Conservation (phyloP, 805 yeast genomes). For the Myxozyma kluyveri region DNA sequence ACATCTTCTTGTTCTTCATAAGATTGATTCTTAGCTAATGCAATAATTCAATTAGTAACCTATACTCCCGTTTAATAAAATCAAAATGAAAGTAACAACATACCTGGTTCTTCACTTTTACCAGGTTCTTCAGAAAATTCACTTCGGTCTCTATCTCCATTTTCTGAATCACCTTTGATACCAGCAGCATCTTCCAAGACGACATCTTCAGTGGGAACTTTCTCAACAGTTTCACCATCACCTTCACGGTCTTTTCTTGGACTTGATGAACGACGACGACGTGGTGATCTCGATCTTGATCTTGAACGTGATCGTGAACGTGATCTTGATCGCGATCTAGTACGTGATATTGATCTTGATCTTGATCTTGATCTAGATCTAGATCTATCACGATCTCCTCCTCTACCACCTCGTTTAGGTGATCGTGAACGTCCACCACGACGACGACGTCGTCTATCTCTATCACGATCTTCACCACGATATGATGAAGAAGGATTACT, state of each 20-base stretch:
- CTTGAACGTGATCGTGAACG: slow-evolving; percentile 8
- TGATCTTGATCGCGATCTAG: slow-evolving; percentile 17
- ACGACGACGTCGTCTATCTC: slow-evolving; percentile 27
- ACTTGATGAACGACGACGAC: slow-evolving; percentile 2
- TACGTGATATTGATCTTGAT: slow-evolving; percentile 10
- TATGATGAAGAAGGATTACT: slow-evolving; percentile 29
- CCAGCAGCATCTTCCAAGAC: slow-evolving; percentile 5
- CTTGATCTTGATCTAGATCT: slow-evolving; percentile 17
- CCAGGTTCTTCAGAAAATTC: slow-evolving; percentile 9
- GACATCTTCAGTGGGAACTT: not conserved
- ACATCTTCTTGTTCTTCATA: slow-evolving; percentile 27
- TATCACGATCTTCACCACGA: slow-evolving; percentile 29
- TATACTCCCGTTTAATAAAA: not conserved
- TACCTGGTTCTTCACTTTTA: slow-evolving; percentile 17
- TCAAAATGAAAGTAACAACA: slow-evolving; percentile 2
- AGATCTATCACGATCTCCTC: not conserved
- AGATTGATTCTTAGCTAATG: slow-evolving; percentile 15
- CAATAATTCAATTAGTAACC: not conserved
- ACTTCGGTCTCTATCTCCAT: slow-evolving; percentile 11
- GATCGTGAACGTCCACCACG: slow-evolving; percentile 15
- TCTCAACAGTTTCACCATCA: slow-evolving; percentile 2
- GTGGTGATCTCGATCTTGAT: slow-evolving; percentile 12
- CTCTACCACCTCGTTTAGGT: slow-evolving; percentile 3
- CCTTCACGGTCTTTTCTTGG: slow-evolving; percentile 9
- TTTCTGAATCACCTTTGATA: slow-evolving; percentile 3